Base-by-base conservation (phyloP, 2,329 filamentous ascomycete genomes). In the Pseudophaeomoniella oleicola region DNA sequence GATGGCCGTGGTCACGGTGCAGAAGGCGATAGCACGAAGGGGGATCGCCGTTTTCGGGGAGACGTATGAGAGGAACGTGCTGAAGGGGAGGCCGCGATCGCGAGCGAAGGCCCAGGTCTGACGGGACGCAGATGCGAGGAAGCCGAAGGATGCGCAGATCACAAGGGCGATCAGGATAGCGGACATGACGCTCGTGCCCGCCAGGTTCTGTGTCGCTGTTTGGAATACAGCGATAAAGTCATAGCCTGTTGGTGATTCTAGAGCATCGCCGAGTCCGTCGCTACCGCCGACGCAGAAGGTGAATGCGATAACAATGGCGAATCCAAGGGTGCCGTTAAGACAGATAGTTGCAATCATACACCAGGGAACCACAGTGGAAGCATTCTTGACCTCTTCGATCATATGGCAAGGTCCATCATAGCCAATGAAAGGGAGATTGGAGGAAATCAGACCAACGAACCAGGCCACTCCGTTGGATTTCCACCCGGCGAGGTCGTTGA, bases 1-100 rank as follows among this genome's bases (percentile, higher is more conserved):
- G 42, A 52, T 51, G 35, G 58, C 66, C 37, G 46, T 61, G 10
- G 59, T 65, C 32, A 58, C 55, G 33, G 63, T 69, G 50, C 58
- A 64, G 45, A 64, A 67, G 50, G 49, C 13, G 35, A 50, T 45
- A 16, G 43, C 41, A 22, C 47, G 45, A 39, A 49, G 13, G 14
- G 32, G 32, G 16, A 34, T 34, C 9, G 13, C n/a, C 32, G 12
- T 17, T 12, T 9, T 19, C 6, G 32, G 32, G 32, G 16, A 19
- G 17, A 34, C 32, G 14, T 34, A 17, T 12, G 16, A 19, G 9
- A 13, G 13, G 19, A 34, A 19, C n/a, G 41, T 35, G 14, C 50
- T 47, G 39, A 49, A 51, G 9, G 60, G 60, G 15, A 59, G 39
- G 2, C 58, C 60, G 16, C 52, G 48, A 41, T 64, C 61, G 30